These are phyloP conservation scores for Yamadazyma buinensis DNA, from an alignment of 1,139 yeast species.

Conservation along the genomic window DNA sequence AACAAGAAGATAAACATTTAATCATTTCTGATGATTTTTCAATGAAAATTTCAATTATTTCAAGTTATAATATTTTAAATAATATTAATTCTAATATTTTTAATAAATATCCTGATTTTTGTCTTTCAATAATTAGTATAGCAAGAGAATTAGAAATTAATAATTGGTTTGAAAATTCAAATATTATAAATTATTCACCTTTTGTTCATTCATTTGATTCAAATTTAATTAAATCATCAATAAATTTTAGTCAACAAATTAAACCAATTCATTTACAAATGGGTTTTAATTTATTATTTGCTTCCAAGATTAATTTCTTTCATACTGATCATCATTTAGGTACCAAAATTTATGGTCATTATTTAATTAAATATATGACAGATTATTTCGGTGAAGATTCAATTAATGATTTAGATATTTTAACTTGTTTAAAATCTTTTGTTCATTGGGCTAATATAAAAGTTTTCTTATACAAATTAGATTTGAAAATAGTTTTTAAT, in stretches of 20 bases:
- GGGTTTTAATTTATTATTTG: constrained; percentile 43
- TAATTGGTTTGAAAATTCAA: constrained; percentile 48
- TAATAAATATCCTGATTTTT: constrained; percentile 35
- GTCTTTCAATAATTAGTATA: constrained; percentile 47
- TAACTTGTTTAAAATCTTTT: constrained; percentile 49
- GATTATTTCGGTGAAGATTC: constrained; percentile 43
- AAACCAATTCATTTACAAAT: constrained; percentile 32
- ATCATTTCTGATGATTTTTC: constrained; percentile 35
- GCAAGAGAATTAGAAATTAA: constrained; percentile 48
- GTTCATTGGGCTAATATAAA: constrained; percentile 57
- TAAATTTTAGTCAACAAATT: constrained; percentile 14
- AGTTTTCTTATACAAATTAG: constrained; percentile 43
- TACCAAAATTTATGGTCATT: constrained; percentile 44
- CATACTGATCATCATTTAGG: constrained; percentile 59
- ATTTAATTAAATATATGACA: constrained; percentile 36
- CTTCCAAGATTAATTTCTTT: constrained; percentile 50
- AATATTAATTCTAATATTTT: constrained; percentile 33
- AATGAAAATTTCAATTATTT: constrained; percentile 35
- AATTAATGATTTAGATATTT: constrained; percentile 37
- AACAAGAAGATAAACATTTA: constrained; percentile 50
- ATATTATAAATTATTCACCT: constrained; percentile 35
- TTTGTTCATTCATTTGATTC: constrained; percentile 6
- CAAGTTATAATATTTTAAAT: constrained; percentile 41
- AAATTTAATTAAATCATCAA: constrained; percentile 10
- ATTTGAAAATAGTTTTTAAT: constrained; percentile 33